These are phyloP conservation scores for Phytophthora brassicae DNA, from an alignment of 352 stramenopile species.

Conservation along the genomic window DNA sequence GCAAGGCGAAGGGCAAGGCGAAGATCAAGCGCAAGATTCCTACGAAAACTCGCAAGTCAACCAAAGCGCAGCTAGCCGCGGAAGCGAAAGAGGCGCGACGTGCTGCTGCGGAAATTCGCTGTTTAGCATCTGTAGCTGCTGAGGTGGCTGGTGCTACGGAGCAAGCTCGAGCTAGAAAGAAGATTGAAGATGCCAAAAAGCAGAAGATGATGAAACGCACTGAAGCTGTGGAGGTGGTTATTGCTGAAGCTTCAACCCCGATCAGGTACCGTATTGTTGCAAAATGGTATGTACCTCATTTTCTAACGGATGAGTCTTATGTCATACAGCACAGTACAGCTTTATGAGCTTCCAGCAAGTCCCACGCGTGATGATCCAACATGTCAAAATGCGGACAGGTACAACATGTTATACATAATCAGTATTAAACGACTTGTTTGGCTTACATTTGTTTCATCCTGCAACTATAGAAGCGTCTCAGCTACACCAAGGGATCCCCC, in stretches of 20 bases:
- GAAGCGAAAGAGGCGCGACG: neutral
- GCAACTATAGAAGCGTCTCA: no score
- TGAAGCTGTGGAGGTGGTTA: no score
- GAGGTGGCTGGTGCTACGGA: neutral
- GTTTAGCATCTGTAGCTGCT: neutral
- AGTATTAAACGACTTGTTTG: no score
- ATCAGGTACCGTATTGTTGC: neutral
- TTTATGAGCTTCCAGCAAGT: neutral
- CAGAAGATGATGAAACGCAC: no score
- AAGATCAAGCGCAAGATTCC: no score
- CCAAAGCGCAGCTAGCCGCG: neutral
- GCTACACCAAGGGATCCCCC: no score
- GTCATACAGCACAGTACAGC: neutral
- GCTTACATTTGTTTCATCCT: slow-evolving; percentile 7
- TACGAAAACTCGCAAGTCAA: slow-evolving; percentile 4
- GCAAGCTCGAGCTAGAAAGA: no score
- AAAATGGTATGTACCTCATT: neutral
- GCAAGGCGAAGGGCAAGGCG: neutral
- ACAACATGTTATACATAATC: neutral
- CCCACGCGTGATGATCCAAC: neutral
- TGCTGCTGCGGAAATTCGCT: neutral
- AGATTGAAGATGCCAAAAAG: no score
- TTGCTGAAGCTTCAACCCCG: neutral
- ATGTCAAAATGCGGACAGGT: neutral
- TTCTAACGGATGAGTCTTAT: neutral